A percentile compares a stretch with the other conserved stretches of the same genome.
These are phyloP conservation scores for Amylostereum areolatum DNA, from an alignment of 1,284 basidiomycete species.

Conservation along the genomic window DNA sequence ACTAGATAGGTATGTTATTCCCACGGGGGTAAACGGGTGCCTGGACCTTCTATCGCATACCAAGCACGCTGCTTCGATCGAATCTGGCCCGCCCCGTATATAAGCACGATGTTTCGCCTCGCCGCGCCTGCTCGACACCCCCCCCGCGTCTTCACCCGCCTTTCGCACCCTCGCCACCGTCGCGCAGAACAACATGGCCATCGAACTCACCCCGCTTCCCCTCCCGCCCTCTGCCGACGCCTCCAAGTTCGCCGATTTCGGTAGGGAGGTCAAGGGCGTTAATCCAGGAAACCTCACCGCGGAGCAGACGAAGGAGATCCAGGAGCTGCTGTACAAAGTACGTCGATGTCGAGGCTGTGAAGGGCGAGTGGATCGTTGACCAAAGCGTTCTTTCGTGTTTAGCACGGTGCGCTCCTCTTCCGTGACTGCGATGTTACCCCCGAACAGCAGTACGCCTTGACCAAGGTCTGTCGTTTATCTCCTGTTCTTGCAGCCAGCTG, in stretches of 20 bases:
- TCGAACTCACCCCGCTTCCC: slow-evolving; percentile 35
- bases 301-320: slow-evolving; percentile 43
- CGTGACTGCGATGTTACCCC: slow-evolving; percentile 64
- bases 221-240: slow-evolving; percentile 43
- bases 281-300: slow-evolving; percentile 39
- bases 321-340: slow-evolving; percentile 49
- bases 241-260: slow-evolving; percentile 42
- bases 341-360: slow-evolving; percentile 2
- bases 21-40: no score
- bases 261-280: slow-evolving; percentile 44
- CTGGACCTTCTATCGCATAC: no score
- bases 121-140: no score
- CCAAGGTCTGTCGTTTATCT: slow-evolving; percentile 50
- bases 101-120: no score
- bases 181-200: slow-evolving; percentile 38
- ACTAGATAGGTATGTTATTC: no score
- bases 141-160: no score
- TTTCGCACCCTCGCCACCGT: no score
- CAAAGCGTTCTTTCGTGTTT: neutral
- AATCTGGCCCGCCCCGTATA: no score
- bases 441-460: slow-evolving; percentile 79
- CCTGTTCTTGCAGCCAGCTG: neutral
- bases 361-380: neutral
- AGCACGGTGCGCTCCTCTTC: slow-evolving; percentile 77
- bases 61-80: no score